Percentiles rank a stretch among this genome's conserved stretches.
phyloP scores from a whole-genome alignment of 2,329 filamentous ascomycete species.

The Setomelanomma holmii region DNA sequence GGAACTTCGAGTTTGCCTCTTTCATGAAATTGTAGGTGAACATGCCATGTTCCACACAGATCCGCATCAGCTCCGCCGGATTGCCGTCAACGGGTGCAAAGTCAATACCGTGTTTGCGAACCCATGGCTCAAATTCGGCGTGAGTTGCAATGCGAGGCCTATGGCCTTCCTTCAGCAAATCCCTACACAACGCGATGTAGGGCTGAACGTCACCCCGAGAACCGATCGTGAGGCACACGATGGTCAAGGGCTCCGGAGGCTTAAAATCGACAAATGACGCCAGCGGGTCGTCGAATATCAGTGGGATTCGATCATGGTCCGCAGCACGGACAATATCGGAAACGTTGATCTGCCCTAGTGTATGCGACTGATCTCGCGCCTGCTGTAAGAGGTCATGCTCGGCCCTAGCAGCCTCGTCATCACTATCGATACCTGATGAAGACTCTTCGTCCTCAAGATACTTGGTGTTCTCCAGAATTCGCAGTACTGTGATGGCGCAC shows the following conservation, averaged over 20 bases:
- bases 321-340: constrained; percentile 39
- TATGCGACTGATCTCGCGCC: constrained; percentile 62
- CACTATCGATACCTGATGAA: constrained; percentile 71
- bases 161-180: constrained; percentile 86
- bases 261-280: constrained; percentile 93
- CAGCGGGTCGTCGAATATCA: constrained; percentile 87
- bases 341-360: constrained; percentile 23
- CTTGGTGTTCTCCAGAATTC: constrained; percentile 74
- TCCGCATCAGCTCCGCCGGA: constrained; percentile 90
- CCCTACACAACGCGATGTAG: constrained; percentile 95
- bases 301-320: constrained; percentile 68
- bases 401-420: constrained; percentile 76
- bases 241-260: constrained; percentile 76
- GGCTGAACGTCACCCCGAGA: constrained; percentile 96
- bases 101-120: constrained; percentile 91
- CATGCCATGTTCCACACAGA: constrained; percentile 97
- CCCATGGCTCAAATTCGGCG: constrained; percentile 85
- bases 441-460: constrained; percentile 74
- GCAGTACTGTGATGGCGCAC: constrained; percentile 81
- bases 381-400: constrained; percentile 83
- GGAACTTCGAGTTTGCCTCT: constrained; percentile 77
- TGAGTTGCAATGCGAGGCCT: constrained; percentile 89
- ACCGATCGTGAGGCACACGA: constrained; percentile 95
- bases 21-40: constrained; percentile 91
- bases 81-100: constrained; percentile 90